phyloP scores from a whole-genome alignment of 306 rosid genomes.

The Datisca glomerata region DNA sequence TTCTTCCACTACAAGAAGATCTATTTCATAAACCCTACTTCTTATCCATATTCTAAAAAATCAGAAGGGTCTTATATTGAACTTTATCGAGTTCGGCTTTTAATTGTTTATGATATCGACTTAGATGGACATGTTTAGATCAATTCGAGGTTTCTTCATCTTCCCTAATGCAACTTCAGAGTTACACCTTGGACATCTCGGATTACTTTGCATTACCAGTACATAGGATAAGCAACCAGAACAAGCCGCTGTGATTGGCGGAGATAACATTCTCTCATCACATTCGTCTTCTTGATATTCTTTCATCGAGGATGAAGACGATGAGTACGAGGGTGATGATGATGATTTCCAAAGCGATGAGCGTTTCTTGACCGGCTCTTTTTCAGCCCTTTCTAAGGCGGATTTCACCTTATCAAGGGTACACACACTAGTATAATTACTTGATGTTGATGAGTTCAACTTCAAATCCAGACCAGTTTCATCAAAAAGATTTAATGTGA shows the following conservation, averaged over 20 bases:
- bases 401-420: slow-evolving; percentile 91
- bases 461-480: slow-evolving; percentile 63
- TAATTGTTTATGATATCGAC: no score
- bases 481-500: slow-evolving; percentile 48
- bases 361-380: slow-evolving; percentile 54
- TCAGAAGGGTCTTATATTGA: no score
- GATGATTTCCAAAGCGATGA: slow-evolving; percentile 45
- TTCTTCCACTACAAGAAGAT: slow-evolving; percentile 29
- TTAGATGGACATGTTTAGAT: slow-evolving; percentile 59
- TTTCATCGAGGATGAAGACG: slow-evolving; percentile 49
- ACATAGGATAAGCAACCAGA: slow-evolving; percentile 92
- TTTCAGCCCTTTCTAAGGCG: slow-evolving; percentile 92
- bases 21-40: no score
- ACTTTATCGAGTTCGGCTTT: no score
- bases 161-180: slow-evolving; percentile 50
- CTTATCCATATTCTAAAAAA: no score
- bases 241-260: slow-evolving; percentile 89
- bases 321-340: slow-evolving; percentile 47
- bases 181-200: slow-evolving; percentile 82
- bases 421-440: slow-evolving; percentile 71
- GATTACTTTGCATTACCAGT: slow-evolving; percentile 72
- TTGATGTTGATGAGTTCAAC: slow-evolving; percentile 26
- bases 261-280: slow-evolving; percentile 30
- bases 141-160: slow-evolving; percentile 81
- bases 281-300: slow-evolving; percentile 57